Percentiles rank a stretch among this genome's conserved stretches.
Evolutionary conservation across 2,329 filamentous ascomycete species (phyloP).

Genomic region (Dothistroma septosporum): DNA sequence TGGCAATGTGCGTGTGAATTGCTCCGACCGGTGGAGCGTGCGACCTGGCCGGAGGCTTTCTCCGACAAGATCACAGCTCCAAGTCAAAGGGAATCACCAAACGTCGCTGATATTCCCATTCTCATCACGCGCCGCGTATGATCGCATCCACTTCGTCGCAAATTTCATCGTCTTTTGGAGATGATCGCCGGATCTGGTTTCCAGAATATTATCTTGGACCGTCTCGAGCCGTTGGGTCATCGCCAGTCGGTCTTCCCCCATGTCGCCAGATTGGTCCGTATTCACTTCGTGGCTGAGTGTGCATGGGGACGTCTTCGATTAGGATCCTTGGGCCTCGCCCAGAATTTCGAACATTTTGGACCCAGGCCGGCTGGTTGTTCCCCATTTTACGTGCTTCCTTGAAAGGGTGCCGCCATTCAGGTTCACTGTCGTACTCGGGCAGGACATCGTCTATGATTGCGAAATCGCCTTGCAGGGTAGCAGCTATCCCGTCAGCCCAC

Average conservation of each 20-base stretch:
- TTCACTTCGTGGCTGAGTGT: neutral
- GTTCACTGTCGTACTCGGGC: slow-evolving; percentile 6
- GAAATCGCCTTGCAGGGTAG: slow-evolving; percentile 31
- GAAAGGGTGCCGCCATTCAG: slow-evolving; percentile 8
- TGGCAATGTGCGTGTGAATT: neutral
- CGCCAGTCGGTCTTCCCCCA: neutral
- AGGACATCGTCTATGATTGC: slow-evolving; percentile 18
- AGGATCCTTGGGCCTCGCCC: slow-evolving; percentile 3
- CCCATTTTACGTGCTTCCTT: slow-evolving; percentile 4
- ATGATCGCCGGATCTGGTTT: neutral
- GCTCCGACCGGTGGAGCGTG: neutral
- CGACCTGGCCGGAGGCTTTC: no score
- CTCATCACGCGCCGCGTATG: no score
- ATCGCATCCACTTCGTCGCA: no score
- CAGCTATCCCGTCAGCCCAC: slow-evolving; percentile 32
- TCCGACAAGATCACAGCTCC: no score
- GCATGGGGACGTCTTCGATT: neutral
- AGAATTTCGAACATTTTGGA: slow-evolving; percentile 12
- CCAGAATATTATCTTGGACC: neutral
- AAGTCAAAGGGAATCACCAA: no score
- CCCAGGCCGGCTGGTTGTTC: slow-evolving; percentile 9
- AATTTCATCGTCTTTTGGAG: no score
- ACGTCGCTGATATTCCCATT: no score
- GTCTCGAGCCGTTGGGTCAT: neutral
- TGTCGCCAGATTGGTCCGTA: neutral